Base-by-base conservation (phyloP, 192 early-diverging fungal species). In the Coemansia sp. region DNA sequence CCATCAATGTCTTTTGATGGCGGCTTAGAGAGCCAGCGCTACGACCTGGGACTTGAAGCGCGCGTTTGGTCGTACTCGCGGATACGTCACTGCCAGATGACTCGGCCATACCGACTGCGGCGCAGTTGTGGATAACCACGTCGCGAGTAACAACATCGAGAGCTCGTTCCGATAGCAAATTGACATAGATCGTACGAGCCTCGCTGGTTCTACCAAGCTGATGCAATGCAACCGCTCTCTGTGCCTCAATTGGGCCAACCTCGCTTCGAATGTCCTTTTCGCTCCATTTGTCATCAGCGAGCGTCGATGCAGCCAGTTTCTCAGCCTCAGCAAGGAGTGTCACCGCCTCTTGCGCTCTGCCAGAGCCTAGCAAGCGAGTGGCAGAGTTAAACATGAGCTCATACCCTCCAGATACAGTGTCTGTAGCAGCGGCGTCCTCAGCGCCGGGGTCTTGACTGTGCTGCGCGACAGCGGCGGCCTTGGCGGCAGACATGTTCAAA, bases 361-460 rank as follows among this genome's bases (percentile, higher is more conserved):
- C 75, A 21, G 53, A 45, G n/a, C 72, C 79, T 35, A 82, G 44
- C n/a, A 74, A 42, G n/a, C 44, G 37, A 8, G 79, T 77, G 5
- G 74, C 75, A 9, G 36, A 39, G 40, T 82, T 82, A 35, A 77
- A 82, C 57, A 74, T 57, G 7, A 82, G 66, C 69, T 82, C 79
- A 24, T 82, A 82, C 34, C 62, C 53, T 37, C 42, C 69, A 2
- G 36, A 11, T 10, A 45, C 2, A 8, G 33, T 53, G 16, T 8
- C 44, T 9, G 33, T 17, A 21, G 21, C 17, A 14, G 31, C 17
- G 37, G 31, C 17, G 37, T 13, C 14, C 3, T 21, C 61, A 13
- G 14, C n/a, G 33, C 34, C 36, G 2, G 16, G 14, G 29, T 27
- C 65, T 11, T 63, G 57, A 1, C 50, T 56, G 21, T 41, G 36